A percentile compares a stretch with the other conserved stretches of the same genome.
Conservation (phyloP, 345 rosid genomes). For the Hypericum androsaemum region DNA sequence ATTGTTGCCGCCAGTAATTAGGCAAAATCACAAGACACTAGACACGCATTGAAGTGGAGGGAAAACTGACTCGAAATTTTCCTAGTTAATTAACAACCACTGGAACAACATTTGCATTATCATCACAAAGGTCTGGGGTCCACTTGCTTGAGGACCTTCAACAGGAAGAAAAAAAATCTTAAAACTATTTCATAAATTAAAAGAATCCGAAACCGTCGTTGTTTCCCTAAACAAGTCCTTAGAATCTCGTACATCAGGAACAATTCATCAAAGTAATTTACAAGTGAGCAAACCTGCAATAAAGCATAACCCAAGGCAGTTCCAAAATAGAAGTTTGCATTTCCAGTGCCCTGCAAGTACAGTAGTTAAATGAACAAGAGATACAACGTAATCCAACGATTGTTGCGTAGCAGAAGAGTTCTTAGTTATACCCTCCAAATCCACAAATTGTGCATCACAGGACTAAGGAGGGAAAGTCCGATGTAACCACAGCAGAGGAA, state of each 20-base stretch:
- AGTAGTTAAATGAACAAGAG: not conserved
- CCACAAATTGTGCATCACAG: slow-evolving; percentile 98
- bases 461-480: slow-evolving; percentile 86
- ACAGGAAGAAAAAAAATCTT: no score
- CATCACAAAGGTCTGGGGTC: no score
- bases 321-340: slow-evolving; percentile 91
- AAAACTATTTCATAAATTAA: no score
- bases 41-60: no score
- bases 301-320: slow-evolving; percentile 90
- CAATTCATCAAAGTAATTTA: not conserved
- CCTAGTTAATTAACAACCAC: no score
- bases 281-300: slow-evolving; percentile 53
- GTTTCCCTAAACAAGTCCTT: not conserved
- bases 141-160: no score
- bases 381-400: slow-evolving; percentile 4
- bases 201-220: no score
- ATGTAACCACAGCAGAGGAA: slow-evolving; percentile 87
- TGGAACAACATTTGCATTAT: no score
- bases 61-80: no score
- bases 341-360: slow-evolving; percentile 81
- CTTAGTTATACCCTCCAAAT: slow-evolving; percentile 76
- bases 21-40: no score
- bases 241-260: not conserved
- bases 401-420: not conserved
- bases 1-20: no score